Base-by-base conservation (phyloP, 2,329 filamentous ascomycete genomes). In the Epichloe typhina region DNA sequence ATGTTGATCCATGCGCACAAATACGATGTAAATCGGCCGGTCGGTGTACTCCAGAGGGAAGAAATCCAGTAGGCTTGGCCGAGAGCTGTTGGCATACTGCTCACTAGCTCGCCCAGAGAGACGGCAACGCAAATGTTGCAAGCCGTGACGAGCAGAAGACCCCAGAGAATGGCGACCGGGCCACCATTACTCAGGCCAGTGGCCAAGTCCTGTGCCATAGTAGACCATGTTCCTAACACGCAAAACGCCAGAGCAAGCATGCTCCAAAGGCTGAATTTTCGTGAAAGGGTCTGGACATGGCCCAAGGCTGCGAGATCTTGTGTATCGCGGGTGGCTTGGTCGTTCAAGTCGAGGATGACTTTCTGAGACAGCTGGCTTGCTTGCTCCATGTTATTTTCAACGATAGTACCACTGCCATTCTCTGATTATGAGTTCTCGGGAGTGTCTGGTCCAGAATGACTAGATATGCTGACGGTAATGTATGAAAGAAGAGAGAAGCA, bases 1-100 rank as follows among this genome's bases (percentile, higher is more conserved):
- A 72, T 77, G 60, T 80, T 80, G 57, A 79, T 76, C 75, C 75
- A 80, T 2, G 76, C 77, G 55, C 75, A 77, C 62, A 80, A 69
- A 57, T 80, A 80, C 1, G 73, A 76, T 4, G 62, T 57, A 53
- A 78, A 75, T 2, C 76, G 69, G 2, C 75, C 77, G 1, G 13
- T 58, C 57, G 52, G 61, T 46, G 67, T 70, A 63, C 47, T 58
- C 58, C 61, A 66, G 33, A 68, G 58, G 61, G 61, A 61, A 26
- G 64, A 64, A 50, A 67, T 63, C 76, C 77, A 82, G 60, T 76
- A 80, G 0, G 76, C 77, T 62, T 82, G 78, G 0, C 78, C 78
- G 2, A 80, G 64, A 0, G 77, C 77, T 0, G 77, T 80, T 4
- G 78, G 78, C 76, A 80, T 80, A 54, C 70, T 72, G 54, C 74